Evolutionary conservation across 129 eudicot species (phyloP), one percentile per base, ranked within the genome.

Genomic region (Tanacetum coccineum): DNA sequence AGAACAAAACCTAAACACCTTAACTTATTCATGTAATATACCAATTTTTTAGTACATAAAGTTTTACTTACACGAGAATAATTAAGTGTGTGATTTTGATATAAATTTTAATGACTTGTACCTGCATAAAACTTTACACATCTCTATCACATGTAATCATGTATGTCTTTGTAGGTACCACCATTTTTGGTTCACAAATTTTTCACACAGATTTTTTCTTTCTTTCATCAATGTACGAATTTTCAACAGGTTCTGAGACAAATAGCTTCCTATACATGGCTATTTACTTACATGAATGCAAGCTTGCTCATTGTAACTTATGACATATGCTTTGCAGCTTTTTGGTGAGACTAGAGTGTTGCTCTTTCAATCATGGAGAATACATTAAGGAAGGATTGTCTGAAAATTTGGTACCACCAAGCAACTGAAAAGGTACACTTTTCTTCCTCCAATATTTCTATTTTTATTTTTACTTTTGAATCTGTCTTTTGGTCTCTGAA

Each of bases 161-260:
- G n/a, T n/a, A n/a, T n/a, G n/a, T n/a, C n/a, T n/a, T n/a, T n/a
- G 46, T 85, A 93, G 96, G 98, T 88, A 49, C 98, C 98, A 28
- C 83, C 96, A 45, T 86, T 88, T 72, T 82, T 93, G 70, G 90
- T 93, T 25, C 96, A 92, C 62, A 93, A 93, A 79, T 84, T 93
- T 68, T 88, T 86, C 79, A 93, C 89, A 3, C 98, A 93, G 75
- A 76, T 71, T 69, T 93, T n/a, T n/a, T n/a, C n/a, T 93, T 78
- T 88, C 98, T 75, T 93, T 84, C 81, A 79, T 93, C 87, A 88
- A 93, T 59, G 96, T 84, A 70, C 96, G 84, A 59, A 73, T 93
- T 56, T 93, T 93, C 74, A 93, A 92, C 92, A 88, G 98, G 98
- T 93, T 60, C 7, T 13, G 53, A 64, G 59, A 56, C 67, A 36